Evolutionary conservation across 169 alveolate species (phyloP), one percentile per base, ranked within the genome.

Genomic region (Plasmodium reichenowi): DNA sequence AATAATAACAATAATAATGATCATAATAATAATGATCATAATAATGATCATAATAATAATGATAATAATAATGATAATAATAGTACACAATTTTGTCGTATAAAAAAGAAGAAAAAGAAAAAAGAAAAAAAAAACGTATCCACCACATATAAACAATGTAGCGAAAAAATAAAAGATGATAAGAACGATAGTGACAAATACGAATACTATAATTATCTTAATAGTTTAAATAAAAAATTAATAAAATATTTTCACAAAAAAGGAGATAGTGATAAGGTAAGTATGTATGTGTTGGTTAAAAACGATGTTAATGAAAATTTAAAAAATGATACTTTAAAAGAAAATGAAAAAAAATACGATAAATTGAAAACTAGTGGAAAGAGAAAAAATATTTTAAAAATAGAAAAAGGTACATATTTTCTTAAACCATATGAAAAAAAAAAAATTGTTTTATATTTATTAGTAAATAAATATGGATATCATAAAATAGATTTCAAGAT

Each of bases 401-500:
- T 22, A 6, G 83, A 80, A 68, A 48, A 56, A 43, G 83, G 63
- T 1, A 72, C 54, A 32, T 68, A 80, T 48, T 67, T 71, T 62
- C 32, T 80, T 56, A 56, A 9, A 26, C 90, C 90, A 24, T 72
- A 80, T 50, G 90, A 80, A 29, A 80, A 66, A 68, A 80, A 68
- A 48, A 80, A 80, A 67, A 80, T 80, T 15, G 24, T 32, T 67
- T 48, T 80, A 6, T 80, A 67, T 62, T 80, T 80, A 56, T 71
- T 80, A 67, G 83, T 80, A 62, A 80, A 80, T 45, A 71, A 67
- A 56, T 80, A 80, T 38, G 90, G 90, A 24, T 80, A 80, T 71
- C 83, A 80, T 59, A 62, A 80, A 52, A 68, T 80, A 60, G 70
- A 80, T 47, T 15, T 67, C 47, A 68, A 66, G 4, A 29, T 80